phyloP scores from a whole-genome alignment of 2,329 filamentous ascomycete genomes.

The Fusarium setosum region DNA sequence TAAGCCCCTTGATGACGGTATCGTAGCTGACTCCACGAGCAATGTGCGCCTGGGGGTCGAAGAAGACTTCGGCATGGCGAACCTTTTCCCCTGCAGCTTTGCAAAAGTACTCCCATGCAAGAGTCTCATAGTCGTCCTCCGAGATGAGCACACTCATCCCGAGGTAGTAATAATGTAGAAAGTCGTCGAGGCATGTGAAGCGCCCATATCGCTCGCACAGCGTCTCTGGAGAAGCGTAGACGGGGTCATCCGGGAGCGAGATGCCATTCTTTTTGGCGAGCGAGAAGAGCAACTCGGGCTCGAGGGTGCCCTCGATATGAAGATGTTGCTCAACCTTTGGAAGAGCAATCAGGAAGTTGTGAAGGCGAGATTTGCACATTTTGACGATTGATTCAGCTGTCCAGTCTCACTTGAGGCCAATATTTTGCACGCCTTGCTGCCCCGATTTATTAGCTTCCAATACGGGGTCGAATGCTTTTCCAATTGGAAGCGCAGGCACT shows the following conservation, averaged over 20 bases:
- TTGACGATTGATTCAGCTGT: background rate
- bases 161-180: conserved; percentile 82
- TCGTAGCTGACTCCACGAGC: conserved; percentile 70
- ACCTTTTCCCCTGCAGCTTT: conserved; percentile 73
- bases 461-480: background rate
- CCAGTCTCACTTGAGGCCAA: background rate
- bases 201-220: conserved; percentile 72
- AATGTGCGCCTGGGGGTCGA: conserved; percentile 82
- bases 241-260: conserved; percentile 69
- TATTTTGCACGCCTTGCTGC: background rate
- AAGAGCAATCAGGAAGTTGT: conserved; percentile 71
- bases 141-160: conserved; percentile 77
- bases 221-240: conserved; percentile 69
- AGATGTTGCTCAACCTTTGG: conserved; percentile 88
- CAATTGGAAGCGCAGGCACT: background rate
- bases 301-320: conserved; percentile 81
- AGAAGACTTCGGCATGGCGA: conserved; percentile 81
- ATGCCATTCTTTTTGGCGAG: conserved; percentile 76
- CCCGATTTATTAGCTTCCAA: background rate
- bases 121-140: conserved; percentile 75
- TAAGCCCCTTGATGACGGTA: conserved; percentile 73
- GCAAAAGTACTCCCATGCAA: conserved; percentile 78
- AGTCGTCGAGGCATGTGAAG: conserved; percentile 80
- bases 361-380: conserved; percentile 65
- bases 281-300: conserved; percentile 75